Conservation (phyloP, 2,329 filamentous ascomycete species). For the Pseudocercospora macadamiae region DNA sequence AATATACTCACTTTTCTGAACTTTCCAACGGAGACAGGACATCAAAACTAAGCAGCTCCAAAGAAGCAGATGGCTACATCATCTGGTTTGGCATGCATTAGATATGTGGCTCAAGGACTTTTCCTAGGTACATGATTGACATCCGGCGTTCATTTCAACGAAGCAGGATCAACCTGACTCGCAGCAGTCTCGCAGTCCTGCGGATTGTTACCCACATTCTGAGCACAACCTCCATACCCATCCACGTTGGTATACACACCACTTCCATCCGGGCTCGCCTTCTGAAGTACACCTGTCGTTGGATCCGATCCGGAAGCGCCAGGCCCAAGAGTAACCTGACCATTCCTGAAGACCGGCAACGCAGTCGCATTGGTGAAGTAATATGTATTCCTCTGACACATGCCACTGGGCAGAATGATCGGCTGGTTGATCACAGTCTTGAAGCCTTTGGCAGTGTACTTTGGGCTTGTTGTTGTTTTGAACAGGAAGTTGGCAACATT, state of each 20-base stretch:
- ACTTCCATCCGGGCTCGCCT: slow-evolving; percentile 26
- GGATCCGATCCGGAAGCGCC: slow-evolving; percentile 24
- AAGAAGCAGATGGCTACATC: too few species aligned
- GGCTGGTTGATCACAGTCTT: slow-evolving; percentile 30
- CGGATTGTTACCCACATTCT: slow-evolving; percentile 29
- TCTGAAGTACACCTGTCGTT: slow-evolving; percentile 18
- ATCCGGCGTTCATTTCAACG: slow-evolving; percentile 13
- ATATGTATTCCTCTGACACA: slow-evolving; percentile 31
- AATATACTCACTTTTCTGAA: too few species aligned
- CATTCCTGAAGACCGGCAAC: slow-evolving; percentile 20
- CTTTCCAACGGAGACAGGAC: too few species aligned
- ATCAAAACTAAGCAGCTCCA: too few species aligned
- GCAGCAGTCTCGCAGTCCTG: slow-evolving; percentile 29
- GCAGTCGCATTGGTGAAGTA: slow-evolving; percentile 32
- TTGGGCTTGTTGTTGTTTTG: slow-evolving; percentile 8
- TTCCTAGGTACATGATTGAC: background rate
- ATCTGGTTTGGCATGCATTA: too few species aligned
- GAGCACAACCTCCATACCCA: slow-evolving; percentile 29
- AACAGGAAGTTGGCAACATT: slow-evolving; percentile 27
- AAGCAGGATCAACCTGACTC: slow-evolving; percentile 22
- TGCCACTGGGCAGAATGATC: slow-evolving; percentile 16
- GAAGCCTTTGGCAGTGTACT: slow-evolving; percentile 22
- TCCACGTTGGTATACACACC: slow-evolving; percentile 27
- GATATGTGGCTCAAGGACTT: too few species aligned
- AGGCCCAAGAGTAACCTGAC: slow-evolving; percentile 30